Evolutionary conservation across 352 stramenopile species (phyloP).

Genomic region (Globisporangium radiosum): DNA sequence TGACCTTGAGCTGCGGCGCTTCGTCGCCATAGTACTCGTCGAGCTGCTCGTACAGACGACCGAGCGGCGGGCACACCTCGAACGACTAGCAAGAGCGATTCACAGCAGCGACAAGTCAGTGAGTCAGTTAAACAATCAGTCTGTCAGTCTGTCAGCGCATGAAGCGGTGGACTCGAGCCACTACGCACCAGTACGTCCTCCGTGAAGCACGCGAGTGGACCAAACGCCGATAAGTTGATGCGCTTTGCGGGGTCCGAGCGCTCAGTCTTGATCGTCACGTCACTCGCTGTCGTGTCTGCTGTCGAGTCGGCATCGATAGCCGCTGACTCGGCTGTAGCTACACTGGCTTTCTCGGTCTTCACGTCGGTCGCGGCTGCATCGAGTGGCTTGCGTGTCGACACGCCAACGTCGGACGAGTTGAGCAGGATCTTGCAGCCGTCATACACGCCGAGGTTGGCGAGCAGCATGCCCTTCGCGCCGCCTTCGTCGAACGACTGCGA

Average conservation of each 20-base stretch:
- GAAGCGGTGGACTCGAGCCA: too few species aligned
- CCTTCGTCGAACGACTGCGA: conserved; percentile 90
- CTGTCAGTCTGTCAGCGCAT: too few species aligned
- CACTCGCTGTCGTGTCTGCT: neutral
- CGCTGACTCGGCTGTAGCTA: too few species aligned
- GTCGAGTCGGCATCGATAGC: conserved; percentile 2
- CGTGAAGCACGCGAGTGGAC: conserved; percentile 43
- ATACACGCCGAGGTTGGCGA: conserved; percentile 89
- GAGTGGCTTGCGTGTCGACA: conserved; percentile 43
- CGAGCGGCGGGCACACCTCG: conserved; percentile 57
- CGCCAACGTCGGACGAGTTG: conserved; percentile 66
- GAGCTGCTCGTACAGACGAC: conserved; percentile 68
- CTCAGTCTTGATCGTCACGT: conserved; percentile 12
- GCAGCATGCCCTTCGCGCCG: conserved; percentile 87
- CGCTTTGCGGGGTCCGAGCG: conserved; percentile 19
- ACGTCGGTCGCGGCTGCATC: neutral
- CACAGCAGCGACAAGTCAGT: neutral
- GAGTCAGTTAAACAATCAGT: too few species aligned
- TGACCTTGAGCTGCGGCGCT: conserved; percentile 41
- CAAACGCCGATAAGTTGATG: conserved; percentile 43
- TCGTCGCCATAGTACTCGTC: conserved; percentile 53
- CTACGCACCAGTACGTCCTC: conserved; percentile 39
- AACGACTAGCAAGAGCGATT: conserved; percentile 17
- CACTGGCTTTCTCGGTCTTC: conserved; percentile 12
- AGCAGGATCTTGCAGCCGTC: conserved; percentile 84